phyloP scores from a whole-genome alignment of 1,284 basidiomycete genomes.

The Trichosporon coremiiforme region DNA sequence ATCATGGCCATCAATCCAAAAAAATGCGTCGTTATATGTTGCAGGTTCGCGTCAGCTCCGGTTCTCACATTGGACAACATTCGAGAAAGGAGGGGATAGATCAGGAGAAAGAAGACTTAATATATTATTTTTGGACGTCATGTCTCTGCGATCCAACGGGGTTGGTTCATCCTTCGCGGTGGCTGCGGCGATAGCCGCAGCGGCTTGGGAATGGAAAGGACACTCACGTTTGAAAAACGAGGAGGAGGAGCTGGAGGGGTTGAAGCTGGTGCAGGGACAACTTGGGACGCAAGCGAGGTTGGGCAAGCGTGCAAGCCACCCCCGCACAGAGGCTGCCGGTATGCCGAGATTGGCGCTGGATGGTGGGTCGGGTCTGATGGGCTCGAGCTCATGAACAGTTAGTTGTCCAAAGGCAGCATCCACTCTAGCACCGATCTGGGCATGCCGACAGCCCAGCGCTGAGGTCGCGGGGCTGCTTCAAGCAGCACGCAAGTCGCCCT shows the following conservation, averaged over 20 bases:
- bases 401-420: too few species aligned
- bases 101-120: constrained; percentile 20
- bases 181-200: background rate
- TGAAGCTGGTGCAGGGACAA: too few species aligned
- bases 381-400: too few species aligned
- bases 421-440: background rate
- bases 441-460: background rate
- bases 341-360: background rate
- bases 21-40: too few species aligned
- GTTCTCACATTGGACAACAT: background rate
- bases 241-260: background rate
- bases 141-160: background rate
- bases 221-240: background rate
- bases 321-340: background rate
- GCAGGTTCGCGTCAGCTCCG: constrained; percentile 4
- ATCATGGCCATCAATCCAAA: too few species aligned
- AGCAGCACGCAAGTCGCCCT: too few species aligned
- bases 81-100: constrained; percentile 7
- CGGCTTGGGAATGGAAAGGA: background rate
- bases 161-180: constrained; percentile 14
- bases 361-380: background rate
- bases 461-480: background rate
- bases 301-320: background rate
- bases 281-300: background rate
- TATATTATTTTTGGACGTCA: constrained; percentile 11